Evolutionary conservation across 2,329 filamentous ascomycete genomes (phyloP).

Genomic region (Ramularia collo-cygni): DNA sequence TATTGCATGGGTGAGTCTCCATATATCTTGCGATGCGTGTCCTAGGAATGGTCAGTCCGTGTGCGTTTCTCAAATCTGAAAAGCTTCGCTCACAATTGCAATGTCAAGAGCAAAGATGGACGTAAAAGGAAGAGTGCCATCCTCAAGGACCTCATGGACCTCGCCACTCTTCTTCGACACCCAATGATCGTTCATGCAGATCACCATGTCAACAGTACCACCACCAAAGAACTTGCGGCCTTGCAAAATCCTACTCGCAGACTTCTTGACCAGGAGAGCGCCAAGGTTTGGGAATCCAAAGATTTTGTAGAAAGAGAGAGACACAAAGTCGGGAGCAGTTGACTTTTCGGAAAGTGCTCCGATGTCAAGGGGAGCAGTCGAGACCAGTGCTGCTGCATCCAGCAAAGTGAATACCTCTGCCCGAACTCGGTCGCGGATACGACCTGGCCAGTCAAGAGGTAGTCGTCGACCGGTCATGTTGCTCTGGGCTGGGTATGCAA

Average conservation of each 20-base stretch:
- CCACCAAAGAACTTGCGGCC: conserved; percentile 60
- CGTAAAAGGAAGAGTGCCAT: conserved; percentile 84
- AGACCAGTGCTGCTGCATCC: conserved; percentile 73
- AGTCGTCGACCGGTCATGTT: conserved; percentile 79
- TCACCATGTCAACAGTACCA: conserved; percentile 65
- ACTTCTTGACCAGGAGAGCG: conserved; percentile 50
- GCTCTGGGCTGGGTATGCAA: conserved; percentile 83
- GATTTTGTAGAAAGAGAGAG: conserved; percentile 59
- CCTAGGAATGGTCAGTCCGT: conserved; percentile 17
- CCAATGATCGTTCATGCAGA: conserved; percentile 66
- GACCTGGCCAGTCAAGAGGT: conserved; percentile 59
- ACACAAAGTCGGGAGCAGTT: conserved; percentile 77
- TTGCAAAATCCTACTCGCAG: conserved; percentile 47
- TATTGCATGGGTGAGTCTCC: conserved; percentile 54
- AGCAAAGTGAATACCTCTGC: conserved; percentile 56
- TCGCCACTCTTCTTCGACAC: conserved; percentile 62
- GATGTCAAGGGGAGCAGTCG: conserved; percentile 64
- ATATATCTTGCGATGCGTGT: conserved; percentile 62
- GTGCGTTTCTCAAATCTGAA: too few relatives aligned
- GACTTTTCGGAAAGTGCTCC: conserved; percentile 48
- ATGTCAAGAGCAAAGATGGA: conserved; percentile 74
- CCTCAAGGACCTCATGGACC: conserved; percentile 75
- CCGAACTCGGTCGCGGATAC: conserved; percentile 35
- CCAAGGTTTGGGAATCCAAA: conserved; percentile 61
- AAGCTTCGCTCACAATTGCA: conserved; percentile 53